Evolutionary conservation across 23 red algal genomes (phyloP).

Genomic region (Gracilaria caudata): DNA sequence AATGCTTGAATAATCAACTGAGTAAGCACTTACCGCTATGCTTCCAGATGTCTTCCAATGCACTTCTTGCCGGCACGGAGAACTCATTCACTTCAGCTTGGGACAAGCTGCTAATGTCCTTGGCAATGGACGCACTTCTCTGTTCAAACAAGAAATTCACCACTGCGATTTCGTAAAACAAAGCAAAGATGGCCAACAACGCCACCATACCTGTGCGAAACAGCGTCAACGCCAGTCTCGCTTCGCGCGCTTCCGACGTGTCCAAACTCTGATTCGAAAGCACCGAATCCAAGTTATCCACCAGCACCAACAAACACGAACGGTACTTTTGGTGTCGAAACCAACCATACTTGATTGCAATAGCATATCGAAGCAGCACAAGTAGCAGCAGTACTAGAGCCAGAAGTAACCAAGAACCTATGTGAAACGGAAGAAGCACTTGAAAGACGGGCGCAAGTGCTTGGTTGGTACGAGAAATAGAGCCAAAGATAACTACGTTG

Average conservation of each 20-base stretch:
- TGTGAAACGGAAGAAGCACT: conserved; percentile 27
- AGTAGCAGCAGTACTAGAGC: neutral
- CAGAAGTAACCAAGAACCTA: conserved; percentile 19
- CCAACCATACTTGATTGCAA: neutral
- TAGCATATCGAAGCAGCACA: neutral
- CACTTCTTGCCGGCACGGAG: neutral
- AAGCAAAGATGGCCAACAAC: conserved; percentile 10
- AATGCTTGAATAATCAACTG: neutral
- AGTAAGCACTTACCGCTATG: neutral
- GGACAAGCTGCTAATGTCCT: conserved; percentile 4
- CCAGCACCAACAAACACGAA: no score
- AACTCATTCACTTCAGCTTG: neutral
- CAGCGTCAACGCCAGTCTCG: conserved; percentile 19
- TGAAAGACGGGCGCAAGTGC: conserved; percentile 1
- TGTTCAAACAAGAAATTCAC: conserved; percentile 52
- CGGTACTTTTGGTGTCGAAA: no score
- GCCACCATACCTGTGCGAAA: conserved; percentile 12
- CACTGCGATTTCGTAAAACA: conserved; percentile 50
- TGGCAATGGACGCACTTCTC: neutral
- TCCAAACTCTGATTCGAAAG: no score
- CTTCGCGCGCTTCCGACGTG: no score
- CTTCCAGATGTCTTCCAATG: conserved; percentile 37
- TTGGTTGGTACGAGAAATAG: neutral
- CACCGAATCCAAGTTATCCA: neutral
- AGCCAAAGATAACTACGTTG: neutral